A percentile compares a stretch with the other conserved stretches of the same genome.
These are phyloP conservation scores for Aspergillus carlsbadensis DNA, from an alignment of 495 filamentous ascomycete genomes.

Conservation along the genomic window DNA sequence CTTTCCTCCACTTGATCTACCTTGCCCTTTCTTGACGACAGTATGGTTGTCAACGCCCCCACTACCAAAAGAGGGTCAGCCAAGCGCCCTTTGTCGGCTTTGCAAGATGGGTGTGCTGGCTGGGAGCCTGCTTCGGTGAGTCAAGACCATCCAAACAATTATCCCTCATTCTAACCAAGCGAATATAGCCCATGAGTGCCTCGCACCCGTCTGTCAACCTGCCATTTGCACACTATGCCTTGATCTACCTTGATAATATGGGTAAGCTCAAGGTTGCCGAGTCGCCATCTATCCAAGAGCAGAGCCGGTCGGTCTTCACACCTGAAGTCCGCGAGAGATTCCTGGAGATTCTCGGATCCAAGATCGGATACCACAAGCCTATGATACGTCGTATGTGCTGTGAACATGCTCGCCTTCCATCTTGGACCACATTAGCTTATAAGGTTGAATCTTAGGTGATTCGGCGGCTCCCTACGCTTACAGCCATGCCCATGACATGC, in stretches of 20 bases:
- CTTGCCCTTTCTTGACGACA: conserved; percentile 10
- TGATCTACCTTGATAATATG: conserved; percentile 44
- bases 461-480: conserved; percentile 13
- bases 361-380: conserved; percentile 32
- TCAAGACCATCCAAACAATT: neutral
- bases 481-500: conserved; percentile 12
- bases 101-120: conserved; percentile 31
- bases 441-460: conserved; percentile 11
- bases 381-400: conserved; percentile 28
- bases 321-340: conserved; percentile 40
- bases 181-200: conserved; percentile 32
- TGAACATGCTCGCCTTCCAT: neutral
- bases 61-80: conserved; percentile 28
- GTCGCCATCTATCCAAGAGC: conserved; percentile 38
- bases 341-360: conserved; percentile 35
- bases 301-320: conserved; percentile 36
- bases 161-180: neutral
- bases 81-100: conserved; percentile 37
- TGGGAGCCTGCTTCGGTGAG: conserved; percentile 41
- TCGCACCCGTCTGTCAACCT: conserved; percentile 30
- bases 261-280: conserved; percentile 37
- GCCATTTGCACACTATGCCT: conserved; percentile 39
- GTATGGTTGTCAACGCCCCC: conserved; percentile 38
- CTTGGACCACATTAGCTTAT: conserved; percentile 10
- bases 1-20: conserved; percentile 9